A percentile compares a stretch with the other conserved stretches of the same genome.
Conservation (phyloP, 495 filamentous ascomycete genomes). For the Aspergillus indologenus region DNA sequence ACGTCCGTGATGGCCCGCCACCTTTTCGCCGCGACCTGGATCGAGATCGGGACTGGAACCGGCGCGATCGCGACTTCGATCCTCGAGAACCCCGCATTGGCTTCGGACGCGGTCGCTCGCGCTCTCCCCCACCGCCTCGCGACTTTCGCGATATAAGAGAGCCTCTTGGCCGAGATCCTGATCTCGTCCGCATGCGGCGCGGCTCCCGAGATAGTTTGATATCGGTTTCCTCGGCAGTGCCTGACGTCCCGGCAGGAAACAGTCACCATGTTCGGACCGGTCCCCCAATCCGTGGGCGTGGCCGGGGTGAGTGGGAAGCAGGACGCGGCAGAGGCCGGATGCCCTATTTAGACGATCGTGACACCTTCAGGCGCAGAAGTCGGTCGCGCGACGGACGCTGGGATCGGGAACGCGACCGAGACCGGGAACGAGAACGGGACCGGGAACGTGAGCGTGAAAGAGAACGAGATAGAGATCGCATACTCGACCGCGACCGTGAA, state of each 20-base stretch:
- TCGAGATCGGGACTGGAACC: constrained; percentile 40
- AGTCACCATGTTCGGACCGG: constrained; percentile 54
- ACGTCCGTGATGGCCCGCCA: constrained; percentile 34
- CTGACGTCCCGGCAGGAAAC: constrained; percentile 55
- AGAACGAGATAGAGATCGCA: constrained; percentile 34
- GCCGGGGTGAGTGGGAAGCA: constrained; percentile 66
- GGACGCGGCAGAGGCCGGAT: constrained; percentile 52
- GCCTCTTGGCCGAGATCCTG: constrained; percentile 35
- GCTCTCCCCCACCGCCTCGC: constrained; percentile 41
- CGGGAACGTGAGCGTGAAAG: constrained; percentile 32
- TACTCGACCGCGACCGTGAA: constrained; percentile 24
- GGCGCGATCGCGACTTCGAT: constrained; percentile 43
- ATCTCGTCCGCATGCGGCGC: constrained; percentile 50
- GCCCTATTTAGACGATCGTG: constrained; percentile 61
- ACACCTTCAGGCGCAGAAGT: constrained; percentile 55
- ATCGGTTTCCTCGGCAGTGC: constrained; percentile 65
- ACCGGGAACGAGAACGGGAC: constrained; percentile 44
- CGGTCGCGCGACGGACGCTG: constrained; percentile 67
- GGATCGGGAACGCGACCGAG: constrained; percentile 39
- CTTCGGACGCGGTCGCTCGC: constrained; percentile 45
- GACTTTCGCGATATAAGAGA: constrained; percentile 52
- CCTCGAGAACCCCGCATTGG: constrained; percentile 36
- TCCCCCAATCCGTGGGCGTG: constrained; percentile 56
- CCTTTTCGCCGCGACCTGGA: constrained; percentile 38
- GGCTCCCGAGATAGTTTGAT: constrained; percentile 61